These are phyloP conservation scores for Cardiospermum halicacabum DNA, from an alignment of 345 rosid genomes.

Conservation along the genomic window DNA sequence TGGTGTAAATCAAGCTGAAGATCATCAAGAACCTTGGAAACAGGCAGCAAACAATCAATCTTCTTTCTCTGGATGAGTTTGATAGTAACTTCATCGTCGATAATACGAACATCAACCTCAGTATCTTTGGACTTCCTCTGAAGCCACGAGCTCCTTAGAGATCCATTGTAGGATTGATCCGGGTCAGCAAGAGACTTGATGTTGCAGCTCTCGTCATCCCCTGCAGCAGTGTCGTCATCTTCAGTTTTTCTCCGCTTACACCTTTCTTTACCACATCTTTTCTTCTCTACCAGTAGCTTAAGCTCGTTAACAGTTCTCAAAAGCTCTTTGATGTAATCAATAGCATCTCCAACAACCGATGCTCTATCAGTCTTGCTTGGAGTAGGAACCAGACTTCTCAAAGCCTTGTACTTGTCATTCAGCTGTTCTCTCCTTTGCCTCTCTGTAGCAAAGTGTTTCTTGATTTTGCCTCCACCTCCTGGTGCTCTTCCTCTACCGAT, in stretches of 20 bases:
- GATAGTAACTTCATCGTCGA: slow-evolving; percentile 83
- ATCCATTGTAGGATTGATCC: slow-evolving; percentile 45
- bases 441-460: slow-evolving; percentile 60
- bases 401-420: slow-evolving; percentile 50
- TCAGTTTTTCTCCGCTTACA: slow-evolving; percentile 41
- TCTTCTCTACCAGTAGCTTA: slow-evolving; percentile 68
- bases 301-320: slow-evolving; percentile 64
- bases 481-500: slow-evolving; percentile 39
- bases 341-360: slow-evolving; percentile 76
- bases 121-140: slow-evolving; percentile 82
- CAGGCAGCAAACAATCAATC: slow-evolving; percentile 68
- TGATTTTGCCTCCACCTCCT: slow-evolving; percentile 35
- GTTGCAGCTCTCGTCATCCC: slow-evolving; percentile 38
- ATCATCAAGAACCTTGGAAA: slow-evolving; percentile 69
- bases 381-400: slow-evolving; percentile 63
- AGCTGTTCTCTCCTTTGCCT: slow-evolving; percentile 62
- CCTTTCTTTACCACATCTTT: slow-evolving; percentile 54
- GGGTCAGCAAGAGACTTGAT: slow-evolving; percentile 37
- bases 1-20: slow-evolving; percentile 81
- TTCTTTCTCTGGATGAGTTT: slow-evolving; percentile 78
- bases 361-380: slow-evolving; percentile 77
- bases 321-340: slow-evolving; percentile 71
- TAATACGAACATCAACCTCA: slow-evolving; percentile 80
- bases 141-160: slow-evolving; percentile 80
- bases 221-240: slow-evolving; percentile 23